Evolutionary conservation across 164 flowering plant genomes (phyloP).

Genomic region (Chimonanthus salicifolius): DNA sequence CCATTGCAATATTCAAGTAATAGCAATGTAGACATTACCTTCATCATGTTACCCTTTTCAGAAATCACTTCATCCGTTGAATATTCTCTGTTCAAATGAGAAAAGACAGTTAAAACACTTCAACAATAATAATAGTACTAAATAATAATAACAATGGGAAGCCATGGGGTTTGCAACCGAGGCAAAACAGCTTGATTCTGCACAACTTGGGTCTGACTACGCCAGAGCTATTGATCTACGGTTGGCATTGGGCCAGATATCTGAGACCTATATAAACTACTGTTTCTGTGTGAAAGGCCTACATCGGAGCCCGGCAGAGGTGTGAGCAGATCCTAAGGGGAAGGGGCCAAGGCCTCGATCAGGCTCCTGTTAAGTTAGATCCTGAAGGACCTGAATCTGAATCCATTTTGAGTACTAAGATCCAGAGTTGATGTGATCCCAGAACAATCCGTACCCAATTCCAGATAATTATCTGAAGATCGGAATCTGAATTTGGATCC

Average conservation of each 20-base stretch:
- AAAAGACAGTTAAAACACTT: neutral
- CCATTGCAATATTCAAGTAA: neutral
- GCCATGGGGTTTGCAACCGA: neutral
- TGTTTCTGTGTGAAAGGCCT: neutral
- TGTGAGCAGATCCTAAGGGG: neutral
- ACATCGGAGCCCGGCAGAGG: neutral
- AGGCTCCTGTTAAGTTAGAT: neutral
- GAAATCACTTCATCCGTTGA: neutral
- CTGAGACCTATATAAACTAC: neutral
- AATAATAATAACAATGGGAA: neutral
- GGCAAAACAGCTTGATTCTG: neutral
- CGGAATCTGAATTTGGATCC: too few species aligned
- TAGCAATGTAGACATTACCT: neutral
- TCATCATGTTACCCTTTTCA: neutral
- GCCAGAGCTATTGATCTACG: neutral
- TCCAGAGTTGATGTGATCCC: too few species aligned
- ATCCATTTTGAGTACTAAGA: too few species aligned
- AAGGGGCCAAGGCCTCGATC: neutral
- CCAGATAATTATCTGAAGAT: too few species aligned
- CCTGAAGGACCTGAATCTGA: too few species aligned
- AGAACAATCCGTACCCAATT: too few species aligned
- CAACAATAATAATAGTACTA: too few species aligned
- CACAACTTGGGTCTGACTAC: neutral
- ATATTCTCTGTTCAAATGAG: conserved; percentile 1
- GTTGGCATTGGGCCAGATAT: neutral